phyloP scores from a whole-genome alignment of 2,329 filamentous ascomycete species.

The Lachnellula suecica region DNA sequence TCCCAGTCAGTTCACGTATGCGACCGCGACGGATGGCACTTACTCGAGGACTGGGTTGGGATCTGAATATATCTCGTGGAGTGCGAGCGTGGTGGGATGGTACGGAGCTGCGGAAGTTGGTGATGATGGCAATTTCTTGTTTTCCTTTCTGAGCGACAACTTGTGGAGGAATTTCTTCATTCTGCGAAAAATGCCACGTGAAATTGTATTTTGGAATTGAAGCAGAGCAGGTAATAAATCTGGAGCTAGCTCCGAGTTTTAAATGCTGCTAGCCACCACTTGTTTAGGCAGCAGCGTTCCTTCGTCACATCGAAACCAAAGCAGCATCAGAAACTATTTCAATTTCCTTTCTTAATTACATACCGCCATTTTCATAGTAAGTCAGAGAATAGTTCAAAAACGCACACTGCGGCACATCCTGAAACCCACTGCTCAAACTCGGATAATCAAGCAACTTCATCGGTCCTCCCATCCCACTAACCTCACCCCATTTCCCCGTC shows the following conservation, averaged over 20 bases:
- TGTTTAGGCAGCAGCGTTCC: background rate
- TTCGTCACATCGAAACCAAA: background rate
- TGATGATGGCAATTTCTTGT: background rate
- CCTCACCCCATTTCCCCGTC: conserved; percentile 41
- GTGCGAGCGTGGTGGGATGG: background rate
- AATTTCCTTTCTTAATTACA: background rate
- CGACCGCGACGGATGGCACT: background rate
- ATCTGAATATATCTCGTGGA: background rate
- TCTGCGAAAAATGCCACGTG: too few species aligned
- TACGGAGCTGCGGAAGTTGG: background rate
- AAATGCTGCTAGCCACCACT: too few species aligned
- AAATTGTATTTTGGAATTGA: too few species aligned
- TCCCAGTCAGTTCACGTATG: background rate
- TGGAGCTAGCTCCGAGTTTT: too few species aligned
- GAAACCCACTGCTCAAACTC: conserved; percentile 37
- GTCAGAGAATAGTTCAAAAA: conserved; percentile 43
- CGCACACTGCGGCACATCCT: conserved; percentile 48
- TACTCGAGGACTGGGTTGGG: background rate
- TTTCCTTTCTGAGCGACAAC: background rate
- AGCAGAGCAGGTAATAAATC: too few species aligned
- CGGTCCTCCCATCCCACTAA: conserved; percentile 37
- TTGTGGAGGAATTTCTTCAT: background rate
- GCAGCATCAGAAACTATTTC: too few species aligned
- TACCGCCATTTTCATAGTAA: conserved; percentile 38
- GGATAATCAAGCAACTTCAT: conserved; percentile 47